Conservation (phyloP, 1,284 basidiomycete genomes). For the Ceratorhiza oryzae-sativae region DNA sequence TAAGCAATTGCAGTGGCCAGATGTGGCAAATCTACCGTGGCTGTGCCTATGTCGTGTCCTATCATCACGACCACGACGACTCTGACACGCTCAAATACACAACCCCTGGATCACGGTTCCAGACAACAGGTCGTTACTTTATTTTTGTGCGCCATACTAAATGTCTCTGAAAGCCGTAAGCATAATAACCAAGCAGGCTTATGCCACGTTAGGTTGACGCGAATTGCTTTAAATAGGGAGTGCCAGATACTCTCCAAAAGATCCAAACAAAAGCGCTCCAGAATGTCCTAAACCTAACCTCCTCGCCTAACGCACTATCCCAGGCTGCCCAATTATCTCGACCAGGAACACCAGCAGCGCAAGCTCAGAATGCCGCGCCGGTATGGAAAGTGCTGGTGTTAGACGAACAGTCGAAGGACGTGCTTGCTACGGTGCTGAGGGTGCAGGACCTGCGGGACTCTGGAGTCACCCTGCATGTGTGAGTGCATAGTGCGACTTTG, state of each 20-base stretch:
- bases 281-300: slow-evolving; percentile 26
- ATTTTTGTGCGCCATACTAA: not conserved
- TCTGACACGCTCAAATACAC: not conserved
- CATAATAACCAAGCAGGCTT: not conserved
- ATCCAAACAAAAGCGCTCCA: slow-evolving; percentile 32
- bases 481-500: slow-evolving; percentile 49
- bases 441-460: slow-evolving; percentile 97
- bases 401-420: slow-evolving; percentile 95
- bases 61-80: slow-evolving; percentile 17
- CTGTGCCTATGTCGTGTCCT: slow-evolving; percentile 30
- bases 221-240: not conserved
- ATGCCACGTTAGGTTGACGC: not conserved
- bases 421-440: slow-evolving; percentile 91
- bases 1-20: slow-evolving; percentile 8
- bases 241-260: slow-evolving; percentile 34
- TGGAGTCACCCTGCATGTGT: slow-evolving; percentile 98
- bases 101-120: not conserved
- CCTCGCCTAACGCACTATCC: slow-evolving; percentile 23
- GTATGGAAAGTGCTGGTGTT: slow-evolving; percentile 98
- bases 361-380: slow-evolving; percentile 65
- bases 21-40: slow-evolving; percentile 40
- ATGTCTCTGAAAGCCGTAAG: slow-evolving; percentile 18
- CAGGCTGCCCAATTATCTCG: slow-evolving; percentile 16
- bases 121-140: not conserved
- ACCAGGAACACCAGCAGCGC: slow-evolving; percentile 41